Conservation (phyloP, 805 yeast genomes). For the Candida yuanshanica region DNA sequence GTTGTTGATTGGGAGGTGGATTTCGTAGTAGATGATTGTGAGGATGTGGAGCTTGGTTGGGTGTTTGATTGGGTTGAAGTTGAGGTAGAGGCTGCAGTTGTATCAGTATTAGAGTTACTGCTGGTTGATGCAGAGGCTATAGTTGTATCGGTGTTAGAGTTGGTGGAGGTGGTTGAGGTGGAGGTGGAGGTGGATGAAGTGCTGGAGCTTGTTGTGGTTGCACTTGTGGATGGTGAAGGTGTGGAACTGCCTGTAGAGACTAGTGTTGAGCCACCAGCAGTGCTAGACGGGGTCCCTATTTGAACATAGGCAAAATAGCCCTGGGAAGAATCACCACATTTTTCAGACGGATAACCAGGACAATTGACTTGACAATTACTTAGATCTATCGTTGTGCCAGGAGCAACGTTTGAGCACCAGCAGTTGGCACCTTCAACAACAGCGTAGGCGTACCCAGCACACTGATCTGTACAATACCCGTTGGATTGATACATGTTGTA, state of each 20-base stretch:
- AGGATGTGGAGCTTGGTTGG: background rate
- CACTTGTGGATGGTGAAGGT: no score
- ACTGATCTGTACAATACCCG: slow-evolving; percentile 47
- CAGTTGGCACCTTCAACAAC: slow-evolving; percentile 46
- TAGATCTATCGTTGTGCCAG: slow-evolving; percentile 33
- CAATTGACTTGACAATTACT: slow-evolving; percentile 31
- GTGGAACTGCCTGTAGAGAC: background rate
- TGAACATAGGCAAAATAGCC: slow-evolving; percentile 52
- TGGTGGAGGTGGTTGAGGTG: no score
- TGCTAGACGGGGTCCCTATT: slow-evolving; percentile 19
- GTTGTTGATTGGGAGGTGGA: slow-evolving; percentile 1
- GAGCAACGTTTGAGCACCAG: slow-evolving; percentile 57
- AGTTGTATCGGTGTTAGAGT: background rate
- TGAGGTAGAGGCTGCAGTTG: slow-evolving; percentile 3
- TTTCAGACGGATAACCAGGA: slow-evolving; percentile 40
- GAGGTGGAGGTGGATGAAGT: no score
- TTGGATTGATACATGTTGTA: slow-evolving; percentile 31
- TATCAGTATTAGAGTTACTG: slow-evolving; percentile 11
- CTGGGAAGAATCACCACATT: slow-evolving; percentile 35
- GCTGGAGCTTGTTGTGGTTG: slow-evolving; percentile 7
- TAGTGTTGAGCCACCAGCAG: slow-evolving; percentile 8
- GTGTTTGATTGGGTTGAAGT: slow-evolving; percentile 3
- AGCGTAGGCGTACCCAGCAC: slow-evolving; percentile 46
- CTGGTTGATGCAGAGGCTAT: slow-evolving; percentile 15
- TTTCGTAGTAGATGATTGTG: background rate